Base-by-base conservation (phyloP, 2,329 filamentous ascomycete species). In the Clathrospora elynae region DNA sequence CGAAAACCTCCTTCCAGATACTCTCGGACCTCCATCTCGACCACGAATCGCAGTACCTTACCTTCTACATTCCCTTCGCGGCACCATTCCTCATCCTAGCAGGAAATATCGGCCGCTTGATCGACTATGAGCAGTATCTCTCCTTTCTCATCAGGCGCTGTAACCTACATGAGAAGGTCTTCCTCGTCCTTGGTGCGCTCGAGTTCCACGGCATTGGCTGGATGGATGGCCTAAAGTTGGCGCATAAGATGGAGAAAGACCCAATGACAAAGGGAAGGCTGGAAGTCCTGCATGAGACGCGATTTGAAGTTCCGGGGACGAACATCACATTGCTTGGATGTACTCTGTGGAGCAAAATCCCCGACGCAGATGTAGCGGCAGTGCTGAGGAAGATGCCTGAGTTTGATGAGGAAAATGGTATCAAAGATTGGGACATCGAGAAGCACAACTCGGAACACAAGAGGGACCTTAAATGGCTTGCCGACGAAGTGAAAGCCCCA, bases 311-410 rank as follows among this genome's bases (percentile, higher is more conserved):
- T 12, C 59, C 68, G 1, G 62, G 62, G 2, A 73, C 74, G 1
- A 58, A 58, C 16, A 37, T 82, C n/a, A 78, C 74, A 2, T 62
- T 84, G 2, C 61, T 84, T 2, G 81, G 81, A 5, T 83, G 78
- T 49, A 82, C 80, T 2, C 68, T 85, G 0, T 83, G 80, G 77
- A 82, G 79, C 1, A 51, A 63, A 0, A 72, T 85, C 5, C 69
- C 76, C 0, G 49, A 68, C 0, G 62, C 71, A 4, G 66, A 68
- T 4, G 63, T 54, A 8, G 59, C 61, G 0, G 55, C 73, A 4
- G 75, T 84, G 10, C 32, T 64, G 17, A 61, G 62, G 22, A 76
- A 70, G 44, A 67, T 83, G 7, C 74, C 72, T 13, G 82, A 85
- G 58, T 84, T 81, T 37, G 66, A 73, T 17, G 71, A 73, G 14